Evolutionary conservation across 306 rosid species (phyloP).

Genomic region (Biancaea sappan): DNA sequence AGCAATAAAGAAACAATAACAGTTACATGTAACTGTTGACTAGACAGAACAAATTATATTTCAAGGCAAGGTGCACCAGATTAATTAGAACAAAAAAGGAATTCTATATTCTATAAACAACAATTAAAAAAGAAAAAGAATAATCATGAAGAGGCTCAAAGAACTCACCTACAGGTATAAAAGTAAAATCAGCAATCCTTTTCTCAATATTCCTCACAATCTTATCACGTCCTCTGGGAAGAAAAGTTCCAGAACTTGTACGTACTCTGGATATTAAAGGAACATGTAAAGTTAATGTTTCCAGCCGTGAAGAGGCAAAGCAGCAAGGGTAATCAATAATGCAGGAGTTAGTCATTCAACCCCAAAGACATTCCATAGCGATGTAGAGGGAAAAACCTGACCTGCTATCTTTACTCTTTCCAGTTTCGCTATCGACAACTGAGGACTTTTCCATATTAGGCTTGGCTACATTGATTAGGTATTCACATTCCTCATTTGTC

Average conservation of each 20-base stretch:
- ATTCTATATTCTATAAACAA: background rate
- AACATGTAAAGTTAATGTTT: background rate
- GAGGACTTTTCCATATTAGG: conserved; percentile 86
- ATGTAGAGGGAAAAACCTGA: conserved; percentile 35
- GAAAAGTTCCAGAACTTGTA: conserved; percentile 95
- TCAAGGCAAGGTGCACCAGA: background rate
- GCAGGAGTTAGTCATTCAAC: conserved; percentile 8
- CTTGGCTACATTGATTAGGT: conserved; percentile 77
- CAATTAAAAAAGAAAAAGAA: background rate
- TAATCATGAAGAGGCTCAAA: conserved; percentile 20
- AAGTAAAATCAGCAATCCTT: conserved; percentile 83
- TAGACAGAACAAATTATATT: background rate
- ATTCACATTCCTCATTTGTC: conserved; percentile 86
- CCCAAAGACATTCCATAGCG: conserved; percentile 17
- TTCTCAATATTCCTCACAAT: conserved; percentile 76
- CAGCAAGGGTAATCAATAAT: background rate
- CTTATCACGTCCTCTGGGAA: conserved; percentile 90
- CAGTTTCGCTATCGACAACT: conserved; percentile 90
- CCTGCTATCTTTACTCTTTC: conserved; percentile 99
- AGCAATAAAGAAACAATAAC: background rate
- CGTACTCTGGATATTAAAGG: conserved; percentile 64
- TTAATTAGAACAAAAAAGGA: conserved; percentile 12
- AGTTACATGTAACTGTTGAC: background rate
- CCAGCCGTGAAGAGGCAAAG: background rate
- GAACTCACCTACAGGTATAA: conserved; percentile 77